Evolutionary conservation across 257 asterid genomes (phyloP).

Genomic region (Forsythia viridissima): DNA sequence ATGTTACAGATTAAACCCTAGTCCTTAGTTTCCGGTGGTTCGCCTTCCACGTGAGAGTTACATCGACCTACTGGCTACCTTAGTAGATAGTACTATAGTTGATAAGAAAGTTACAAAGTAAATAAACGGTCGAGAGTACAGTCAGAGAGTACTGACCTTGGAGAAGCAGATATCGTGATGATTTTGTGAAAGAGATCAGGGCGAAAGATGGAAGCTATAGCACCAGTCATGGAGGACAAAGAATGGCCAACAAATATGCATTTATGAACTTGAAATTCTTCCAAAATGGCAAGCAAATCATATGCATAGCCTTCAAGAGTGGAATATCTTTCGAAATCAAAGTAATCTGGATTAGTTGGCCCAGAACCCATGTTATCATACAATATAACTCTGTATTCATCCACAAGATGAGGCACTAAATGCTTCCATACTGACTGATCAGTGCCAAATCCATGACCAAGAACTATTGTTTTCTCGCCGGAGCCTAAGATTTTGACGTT

Average conservation of each 20-base stretch:
- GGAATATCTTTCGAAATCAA: constrained; percentile 44
- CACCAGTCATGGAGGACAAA: constrained; percentile 45
- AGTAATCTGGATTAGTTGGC: constrained; percentile 53
- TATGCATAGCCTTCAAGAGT: constrained; percentile 48
- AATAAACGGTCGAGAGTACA: too few relatives aligned
- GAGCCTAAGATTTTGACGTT: constrained; percentile 42
- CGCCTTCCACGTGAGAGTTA: too few relatives aligned
- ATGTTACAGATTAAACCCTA: too few relatives aligned
- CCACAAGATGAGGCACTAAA: constrained; percentile 44
- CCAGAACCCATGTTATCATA: constrained; percentile 60
- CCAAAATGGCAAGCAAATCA: constrained; percentile 43
- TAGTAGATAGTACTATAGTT: too few relatives aligned
- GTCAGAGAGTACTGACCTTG: constrained; percentile 16
- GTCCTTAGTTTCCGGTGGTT: too few relatives aligned
- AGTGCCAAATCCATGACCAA: constrained; percentile 56
- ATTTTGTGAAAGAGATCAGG: constrained; percentile 49
- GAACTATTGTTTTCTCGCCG: constrained; percentile 34
- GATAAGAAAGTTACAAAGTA: too few relatives aligned
- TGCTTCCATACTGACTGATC: constrained; percentile 56
- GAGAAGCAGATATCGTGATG: constrained; percentile 37
- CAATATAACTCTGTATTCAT: constrained; percentile 34
- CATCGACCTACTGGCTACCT: too few relatives aligned
- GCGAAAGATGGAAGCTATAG: constrained; percentile 40
- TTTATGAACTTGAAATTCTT: constrained; percentile 30
- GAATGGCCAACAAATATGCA: constrained; percentile 48